Conservation (phyloP, 1,284 basidiomycete species). For the Irpex sp. region DNA sequence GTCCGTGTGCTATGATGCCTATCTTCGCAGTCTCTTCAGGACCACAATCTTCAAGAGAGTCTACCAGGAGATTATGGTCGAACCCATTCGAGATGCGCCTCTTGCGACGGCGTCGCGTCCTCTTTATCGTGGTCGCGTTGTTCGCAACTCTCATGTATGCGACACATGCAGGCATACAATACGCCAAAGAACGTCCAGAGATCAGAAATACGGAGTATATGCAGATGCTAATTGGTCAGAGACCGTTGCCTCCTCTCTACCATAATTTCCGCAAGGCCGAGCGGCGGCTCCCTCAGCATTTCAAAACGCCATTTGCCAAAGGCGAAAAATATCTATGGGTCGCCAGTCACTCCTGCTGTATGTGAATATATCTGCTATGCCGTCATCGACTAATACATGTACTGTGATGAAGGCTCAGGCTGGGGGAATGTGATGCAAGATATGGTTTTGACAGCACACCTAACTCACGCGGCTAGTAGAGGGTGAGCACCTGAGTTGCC, state of each 20-base stretch:
- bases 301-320: constrained; percentile 3
- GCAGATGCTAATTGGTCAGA: constrained; percentile 3
- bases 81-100: neutral
- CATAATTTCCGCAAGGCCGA: constrained; percentile 10
- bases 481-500: constrained; percentile 23
- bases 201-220: neutral
- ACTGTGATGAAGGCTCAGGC: constrained; percentile 25
- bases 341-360: constrained; percentile 3
- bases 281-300: constrained; percentile 12
- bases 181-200: neutral
- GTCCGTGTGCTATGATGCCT: neutral
- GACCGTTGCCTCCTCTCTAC: constrained; percentile 11
- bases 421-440: constrained; percentile 42
- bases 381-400: neutral
- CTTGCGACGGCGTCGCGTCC: neutral
- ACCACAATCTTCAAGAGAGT: neutral
- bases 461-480: constrained; percentile 27
- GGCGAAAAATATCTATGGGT: constrained; percentile 10
- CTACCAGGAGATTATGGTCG: neutral
- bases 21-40: neutral
- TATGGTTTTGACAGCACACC: constrained; percentile 27
- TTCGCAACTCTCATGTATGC: neutral
- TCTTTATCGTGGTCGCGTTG: neutral
- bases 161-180: neutral
- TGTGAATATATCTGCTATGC: neutral